Conservation (phyloP, 2,329 filamentous ascomycete species). For the Xylariaceae sp. region DNA sequence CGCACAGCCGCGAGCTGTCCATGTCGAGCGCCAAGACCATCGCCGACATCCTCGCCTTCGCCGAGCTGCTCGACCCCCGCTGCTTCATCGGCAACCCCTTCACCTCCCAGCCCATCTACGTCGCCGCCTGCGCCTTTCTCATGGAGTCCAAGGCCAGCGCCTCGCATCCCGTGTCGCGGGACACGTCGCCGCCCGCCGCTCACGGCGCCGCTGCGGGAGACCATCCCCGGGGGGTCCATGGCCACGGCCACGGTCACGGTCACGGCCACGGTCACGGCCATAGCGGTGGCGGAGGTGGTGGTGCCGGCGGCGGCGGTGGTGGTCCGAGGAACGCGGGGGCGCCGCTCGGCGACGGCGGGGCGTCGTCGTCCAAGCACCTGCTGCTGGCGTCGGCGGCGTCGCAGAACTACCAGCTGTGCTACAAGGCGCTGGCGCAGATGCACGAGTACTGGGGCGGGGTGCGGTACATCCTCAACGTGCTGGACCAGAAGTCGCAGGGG, state of each 20-base stretch:
- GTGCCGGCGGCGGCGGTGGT: too few relatives aligned
- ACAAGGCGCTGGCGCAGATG: slow-evolving; percentile 74
- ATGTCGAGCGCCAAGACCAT: slow-evolving; percentile 91
- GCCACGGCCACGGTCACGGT: too few relatives aligned
- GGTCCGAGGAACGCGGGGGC: too few relatives aligned
- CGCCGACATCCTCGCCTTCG: slow-evolving; percentile 79
- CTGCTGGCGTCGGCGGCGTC: slow-evolving; percentile 73
- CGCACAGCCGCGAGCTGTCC: slow-evolving; percentile 72
- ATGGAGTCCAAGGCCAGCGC: slow-evolving; percentile 72
- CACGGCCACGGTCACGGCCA: too few relatives aligned
- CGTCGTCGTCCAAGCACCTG: slow-evolving; percentile 57
- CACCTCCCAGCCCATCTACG: slow-evolving; percentile 84
- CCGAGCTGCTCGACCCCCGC: slow-evolving; percentile 76
- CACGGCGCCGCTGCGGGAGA: slow-evolving; percentile 1
- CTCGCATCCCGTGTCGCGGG: slow-evolving; percentile 57
- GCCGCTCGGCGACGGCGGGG: too few relatives aligned
- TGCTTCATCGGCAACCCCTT: slow-evolving; percentile 85
- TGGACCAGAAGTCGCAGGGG: slow-evolving; percentile 82
- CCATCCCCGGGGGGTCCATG: too few relatives aligned
- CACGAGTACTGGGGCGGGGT: slow-evolving; percentile 81
- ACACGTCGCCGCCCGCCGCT: slow-evolving; percentile 40
- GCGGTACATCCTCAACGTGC: slow-evolving; percentile 76
- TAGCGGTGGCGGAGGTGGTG: too few relatives aligned
- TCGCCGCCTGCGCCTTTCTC: slow-evolving; percentile 81
- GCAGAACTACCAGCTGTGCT: slow-evolving; percentile 81